phyloP scores from a whole-genome alignment of 1,139 yeast genomes.

The Yamadazyma jaroonii region DNA sequence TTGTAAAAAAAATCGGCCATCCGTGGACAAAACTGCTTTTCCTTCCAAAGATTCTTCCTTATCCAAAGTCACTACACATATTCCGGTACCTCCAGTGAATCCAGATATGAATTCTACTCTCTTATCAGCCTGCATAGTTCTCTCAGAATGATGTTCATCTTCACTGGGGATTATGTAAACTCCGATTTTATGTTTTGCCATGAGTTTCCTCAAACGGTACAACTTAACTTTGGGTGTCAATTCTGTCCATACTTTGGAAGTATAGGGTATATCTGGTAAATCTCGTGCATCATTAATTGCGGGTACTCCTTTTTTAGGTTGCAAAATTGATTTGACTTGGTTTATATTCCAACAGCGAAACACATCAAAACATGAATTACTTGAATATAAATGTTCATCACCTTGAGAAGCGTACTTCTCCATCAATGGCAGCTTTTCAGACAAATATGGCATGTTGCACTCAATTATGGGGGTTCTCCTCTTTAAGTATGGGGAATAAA shows the following conservation, averaged over 20 bases:
- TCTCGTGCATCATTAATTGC: neutral
- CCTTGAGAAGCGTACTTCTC: neutral
- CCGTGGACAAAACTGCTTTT: conserved; percentile 49
- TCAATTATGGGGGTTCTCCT: neutral
- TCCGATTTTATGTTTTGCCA: conserved; percentile 39
- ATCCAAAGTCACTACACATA: conserved; percentile 45
- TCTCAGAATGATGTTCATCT: conserved; percentile 55
- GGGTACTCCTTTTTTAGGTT: neutral
- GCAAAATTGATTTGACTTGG: no score
- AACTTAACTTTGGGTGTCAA: conserved; percentile 22
- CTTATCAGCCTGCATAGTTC: conserved; percentile 46
- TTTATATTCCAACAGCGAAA: no score
- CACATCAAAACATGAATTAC: no score
- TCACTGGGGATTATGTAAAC: conserved; percentile 53
- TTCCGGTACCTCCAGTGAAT: conserved; percentile 55
- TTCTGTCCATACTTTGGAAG: conserved; percentile 4
- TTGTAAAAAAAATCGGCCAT: conserved; percentile 51
- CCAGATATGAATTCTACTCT: conserved; percentile 48
- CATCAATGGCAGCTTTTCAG: conserved; percentile 5
- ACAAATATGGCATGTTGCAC: neutral
- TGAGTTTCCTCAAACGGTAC: conserved; percentile 29
- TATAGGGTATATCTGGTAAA: conserved; percentile 4
- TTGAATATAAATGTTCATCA: no score
- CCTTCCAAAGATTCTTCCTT: conserved; percentile 26
- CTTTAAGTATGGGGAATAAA: neutral